A percentile compares a stretch with the other conserved stretches of the same genome.
These are phyloP conservation scores for Vitis amurensis DNA, from an alignment of 164 flowering plant genomes.

Conservation along the genomic window DNA sequence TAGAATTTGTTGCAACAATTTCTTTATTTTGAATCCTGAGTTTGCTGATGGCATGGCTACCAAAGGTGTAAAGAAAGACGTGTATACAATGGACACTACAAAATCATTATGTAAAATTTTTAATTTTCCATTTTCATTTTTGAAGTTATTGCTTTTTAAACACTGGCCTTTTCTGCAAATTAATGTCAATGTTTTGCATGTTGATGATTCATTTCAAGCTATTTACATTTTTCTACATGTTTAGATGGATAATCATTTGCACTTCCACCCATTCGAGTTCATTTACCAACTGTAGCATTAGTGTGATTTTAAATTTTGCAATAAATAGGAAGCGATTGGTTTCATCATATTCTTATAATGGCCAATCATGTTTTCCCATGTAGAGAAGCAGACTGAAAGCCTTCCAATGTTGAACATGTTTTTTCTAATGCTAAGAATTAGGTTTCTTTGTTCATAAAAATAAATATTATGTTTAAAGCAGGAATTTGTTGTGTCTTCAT, in stretches of 20 bases:
- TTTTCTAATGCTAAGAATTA: neutral
- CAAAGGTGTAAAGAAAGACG: no score
- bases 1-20: no score
- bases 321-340: neutral
- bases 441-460: neutral
- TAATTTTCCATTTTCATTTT: neutral
- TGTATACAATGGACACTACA: no score
- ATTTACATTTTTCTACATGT: neutral
- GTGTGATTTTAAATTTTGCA: neutral
- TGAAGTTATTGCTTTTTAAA: neutral
- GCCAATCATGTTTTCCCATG: neutral
- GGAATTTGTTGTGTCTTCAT: neutral
- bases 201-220: neutral
- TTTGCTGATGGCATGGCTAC: no score
- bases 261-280: neutral
- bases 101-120: neutral
- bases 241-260: neutral
- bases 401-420: neutral
- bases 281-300: neutral
- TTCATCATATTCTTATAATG: neutral
- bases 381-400: neutral
- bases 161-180: neutral
- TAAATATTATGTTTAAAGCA: neutral
- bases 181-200: neutral
- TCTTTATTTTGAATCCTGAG: no score